These are phyloP conservation scores for Macrotyloma uniflorum DNA, from an alignment of 306 rosid genomes.

Conservation along the genomic window DNA sequence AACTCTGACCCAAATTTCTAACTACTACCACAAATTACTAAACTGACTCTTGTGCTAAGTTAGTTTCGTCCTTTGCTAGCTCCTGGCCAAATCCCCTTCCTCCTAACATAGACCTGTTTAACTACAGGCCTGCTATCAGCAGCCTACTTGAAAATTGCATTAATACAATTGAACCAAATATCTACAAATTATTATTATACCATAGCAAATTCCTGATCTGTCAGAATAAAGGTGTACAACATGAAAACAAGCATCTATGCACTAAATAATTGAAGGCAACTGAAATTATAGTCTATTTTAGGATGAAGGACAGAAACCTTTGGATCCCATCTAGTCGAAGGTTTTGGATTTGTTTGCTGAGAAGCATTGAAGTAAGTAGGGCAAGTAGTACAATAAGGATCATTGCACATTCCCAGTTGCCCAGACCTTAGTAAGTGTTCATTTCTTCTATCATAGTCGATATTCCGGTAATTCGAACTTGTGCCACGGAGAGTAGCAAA, in stretches of 20 bases:
- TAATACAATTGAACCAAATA: slow-evolving; percentile 1
- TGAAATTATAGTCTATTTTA: slow-evolving; percentile 1
- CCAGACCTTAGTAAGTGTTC: slow-evolving; percentile 83
- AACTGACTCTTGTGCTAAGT: neutral
- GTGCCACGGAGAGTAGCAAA: slow-evolving; percentile 38
- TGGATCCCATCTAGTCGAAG: slow-evolving; percentile 54
- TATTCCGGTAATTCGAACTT: slow-evolving; percentile 43
- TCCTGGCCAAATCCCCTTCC: neutral
- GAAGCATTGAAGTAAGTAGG: slow-evolving; percentile 62
- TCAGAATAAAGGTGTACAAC: neutral
- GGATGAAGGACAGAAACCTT: slow-evolving; percentile 51
- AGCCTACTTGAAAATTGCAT: neutral
- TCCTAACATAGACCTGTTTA: neutral
- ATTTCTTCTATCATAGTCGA: slow-evolving; percentile 46
- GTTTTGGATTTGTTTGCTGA: slow-evolving; percentile 46
- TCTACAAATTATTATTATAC: neutral
- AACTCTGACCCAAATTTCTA: neutral
- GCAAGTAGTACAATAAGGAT: slow-evolving; percentile 91
- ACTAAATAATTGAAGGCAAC: slow-evolving; percentile 17
- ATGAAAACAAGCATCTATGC: neutral
- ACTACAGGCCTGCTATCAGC: neutral
- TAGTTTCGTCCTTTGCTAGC: neutral
- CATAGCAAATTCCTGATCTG: neutral
- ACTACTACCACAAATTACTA: neutral
- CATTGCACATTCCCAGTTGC: slow-evolving; percentile 83